These are phyloP conservation scores for Plectosphaerella sp. DNA, from an alignment of 2,329 filamentous ascomycete genomes.

Conservation along the genomic window DNA sequence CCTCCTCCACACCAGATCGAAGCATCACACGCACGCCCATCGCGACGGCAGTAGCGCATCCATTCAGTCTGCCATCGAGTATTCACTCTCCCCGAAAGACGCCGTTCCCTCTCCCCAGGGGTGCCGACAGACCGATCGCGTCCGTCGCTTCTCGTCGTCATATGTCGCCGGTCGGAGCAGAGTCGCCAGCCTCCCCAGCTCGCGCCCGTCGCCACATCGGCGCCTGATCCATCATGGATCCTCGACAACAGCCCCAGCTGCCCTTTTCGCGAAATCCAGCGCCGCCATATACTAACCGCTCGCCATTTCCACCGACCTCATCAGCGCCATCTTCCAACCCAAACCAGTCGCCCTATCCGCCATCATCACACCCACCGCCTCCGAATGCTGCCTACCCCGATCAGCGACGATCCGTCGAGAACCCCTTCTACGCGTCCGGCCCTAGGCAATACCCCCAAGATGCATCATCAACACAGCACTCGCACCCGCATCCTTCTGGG, in stretches of 20 bases:
- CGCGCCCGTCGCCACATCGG: background rate
- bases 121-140: background rate
- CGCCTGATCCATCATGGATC: constrained; percentile 19
- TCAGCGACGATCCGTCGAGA: constrained; percentile 36
- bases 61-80: background rate
- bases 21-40: background rate
- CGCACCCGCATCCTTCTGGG: constrained; percentile 25
- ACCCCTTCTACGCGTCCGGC: constrained; percentile 32
- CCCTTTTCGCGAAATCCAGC: constrained; percentile 20
- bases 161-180: background rate
- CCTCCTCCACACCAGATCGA: background rate
- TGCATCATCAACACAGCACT: constrained; percentile 17
- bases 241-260: constrained; percentile 25
- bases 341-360: constrained; percentile 13
- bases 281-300: constrained; percentile 21
- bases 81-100: no score
- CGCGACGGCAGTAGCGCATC: background rate
- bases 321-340: constrained; percentile 7
- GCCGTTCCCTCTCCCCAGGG: background rate
- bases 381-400: constrained; percentile 22
- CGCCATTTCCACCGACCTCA: constrained; percentile 15
- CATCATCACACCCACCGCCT: constrained; percentile 6
- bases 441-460: constrained; percentile 27
- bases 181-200: background rate
- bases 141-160: background rate